phyloP scores from a whole-genome alignment of 2,329 filamentous ascomycete species.

The Botrytis sinoallii region DNA sequence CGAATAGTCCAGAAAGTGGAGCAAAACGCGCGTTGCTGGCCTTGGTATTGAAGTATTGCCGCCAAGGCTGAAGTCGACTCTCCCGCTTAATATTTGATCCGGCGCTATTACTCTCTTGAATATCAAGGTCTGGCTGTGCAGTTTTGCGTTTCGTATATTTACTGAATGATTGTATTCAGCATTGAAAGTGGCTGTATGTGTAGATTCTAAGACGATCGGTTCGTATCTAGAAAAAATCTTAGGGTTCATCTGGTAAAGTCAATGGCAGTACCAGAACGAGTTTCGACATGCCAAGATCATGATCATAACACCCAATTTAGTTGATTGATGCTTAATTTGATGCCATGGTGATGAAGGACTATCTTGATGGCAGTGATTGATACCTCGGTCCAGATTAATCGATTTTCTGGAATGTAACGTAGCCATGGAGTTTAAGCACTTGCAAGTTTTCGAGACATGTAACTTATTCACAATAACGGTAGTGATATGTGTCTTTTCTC shows the following conservation, averaged over 20 bases:
- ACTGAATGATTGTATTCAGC: too few species aligned
- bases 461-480: background rate
- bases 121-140: background rate
- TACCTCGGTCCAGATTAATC: background rate
- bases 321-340: background rate
- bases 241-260: background rate
- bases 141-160: background rate
- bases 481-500: background rate
- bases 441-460: background rate
- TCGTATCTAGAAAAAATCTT: background rate
- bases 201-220: background rate
- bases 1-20: background rate
- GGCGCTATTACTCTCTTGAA: background rate
- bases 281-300: background rate
- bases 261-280: background rate
- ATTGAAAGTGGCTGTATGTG: background rate
- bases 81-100: background rate
- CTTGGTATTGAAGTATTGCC: background rate
- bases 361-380: background rate
- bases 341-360: background rate
- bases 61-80: background rate
- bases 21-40: slow-evolving; percentile 2
- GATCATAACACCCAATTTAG: background rate
- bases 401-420: background rate
- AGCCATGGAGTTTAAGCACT: background rate